Base-by-base conservation (phyloP, 345 rosid species). In the Eucalyptus polyanthemos region DNA sequence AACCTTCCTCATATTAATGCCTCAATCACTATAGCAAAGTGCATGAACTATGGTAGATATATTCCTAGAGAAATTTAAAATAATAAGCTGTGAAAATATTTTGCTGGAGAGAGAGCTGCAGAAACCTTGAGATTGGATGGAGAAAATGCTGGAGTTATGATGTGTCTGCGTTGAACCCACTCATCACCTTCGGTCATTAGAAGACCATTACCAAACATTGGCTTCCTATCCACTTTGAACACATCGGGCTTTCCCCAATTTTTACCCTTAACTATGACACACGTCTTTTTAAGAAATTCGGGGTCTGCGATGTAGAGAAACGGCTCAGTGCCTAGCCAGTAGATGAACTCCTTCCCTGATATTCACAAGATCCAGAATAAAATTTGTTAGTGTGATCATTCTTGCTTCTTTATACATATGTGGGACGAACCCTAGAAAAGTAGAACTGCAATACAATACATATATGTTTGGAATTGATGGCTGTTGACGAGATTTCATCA, bases 321-420 rank as follows among this genome's bases (percentile, higher is more conserved):
- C 22, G 99, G 99, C 94, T 96, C 97, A 65, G 96, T 95, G 11
- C 99, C 99, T 53, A 97, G 92, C 99, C 99, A 97, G 93, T 97
- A 97, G 22, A 95, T 90, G 92, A 97, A 97, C 91, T 96, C 96
- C 93, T 97, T 97, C 89, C 99, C 99, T 97, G 95, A 83, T 22
- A 88, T 24, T 8, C 42, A 42, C 54, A 80, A 65, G 42, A 37
- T 37, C 53, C 44, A 83, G 34, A n/a, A 37, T 31, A 11, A 50
- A 50, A n/a, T 42, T 86, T 17, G 62, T 86, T 86, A 50, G 65
- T 24, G 24, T 19, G 42, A 76, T 86, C 87, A 86, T 49, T 86
- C 44, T 86, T 50, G 16, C 40, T 49, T 86, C 87, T 47, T 49
- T 50, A 86, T 27, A 86, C 34, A 86, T 86, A 49, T 31, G 47